Evolutionary conservation across 2,329 filamentous ascomycete genomes (phyloP).

Genomic region (Zarea fungicola): DNA sequence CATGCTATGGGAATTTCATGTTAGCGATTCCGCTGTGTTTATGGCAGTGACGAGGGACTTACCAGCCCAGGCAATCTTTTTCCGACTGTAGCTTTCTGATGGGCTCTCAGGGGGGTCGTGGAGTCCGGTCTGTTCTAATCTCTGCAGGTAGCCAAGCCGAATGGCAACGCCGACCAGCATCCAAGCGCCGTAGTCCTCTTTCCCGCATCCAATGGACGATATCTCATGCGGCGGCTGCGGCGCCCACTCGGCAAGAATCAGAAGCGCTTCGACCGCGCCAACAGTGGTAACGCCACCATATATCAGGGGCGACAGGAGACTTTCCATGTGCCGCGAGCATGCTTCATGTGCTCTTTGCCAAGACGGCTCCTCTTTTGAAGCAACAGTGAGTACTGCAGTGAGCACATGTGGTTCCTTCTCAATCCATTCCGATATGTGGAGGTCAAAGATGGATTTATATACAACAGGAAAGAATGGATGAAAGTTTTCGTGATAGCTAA

Average conservation of each 20-base stretch:
- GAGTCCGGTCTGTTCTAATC: slow-evolving; percentile 64
- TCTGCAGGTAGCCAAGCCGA: slow-evolving; percentile 64
- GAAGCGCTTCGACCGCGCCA: slow-evolving; percentile 64
- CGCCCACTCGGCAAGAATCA: slow-evolving; percentile 69
- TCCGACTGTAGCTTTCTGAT: slow-evolving; percentile 54
- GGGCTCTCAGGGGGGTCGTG: slow-evolving; percentile 55
- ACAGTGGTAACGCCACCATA: slow-evolving; percentile 63
- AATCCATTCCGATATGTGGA: slow-evolving; percentile 49
- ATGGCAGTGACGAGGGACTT: slow-evolving; percentile 12
- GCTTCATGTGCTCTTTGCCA: slow-evolving; percentile 59
- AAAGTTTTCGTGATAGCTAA: slow-evolving; percentile 58
- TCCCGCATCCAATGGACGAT: slow-evolving; percentile 61
- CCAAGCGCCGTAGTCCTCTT: slow-evolving; percentile 71
- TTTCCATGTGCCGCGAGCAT: slow-evolving; percentile 66
- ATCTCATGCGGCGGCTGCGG: slow-evolving; percentile 59
- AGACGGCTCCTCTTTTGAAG: slow-evolving; percentile 64
- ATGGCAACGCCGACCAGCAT: slow-evolving; percentile 70
- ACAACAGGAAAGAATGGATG: slow-evolving; percentile 68
- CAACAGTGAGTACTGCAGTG: slow-evolving; percentile 65
- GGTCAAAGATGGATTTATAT: slow-evolving; percentile 51
- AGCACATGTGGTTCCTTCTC: slow-evolving; percentile 60
- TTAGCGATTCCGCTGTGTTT: not conserved
- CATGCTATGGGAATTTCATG: slow-evolving; percentile 35
- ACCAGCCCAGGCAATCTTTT: slow-evolving; percentile 63
- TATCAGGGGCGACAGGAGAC: slow-evolving; percentile 60